Evolutionary conservation across 441 rosid species (phyloP).

Genomic region (Populus hybrid): DNA sequence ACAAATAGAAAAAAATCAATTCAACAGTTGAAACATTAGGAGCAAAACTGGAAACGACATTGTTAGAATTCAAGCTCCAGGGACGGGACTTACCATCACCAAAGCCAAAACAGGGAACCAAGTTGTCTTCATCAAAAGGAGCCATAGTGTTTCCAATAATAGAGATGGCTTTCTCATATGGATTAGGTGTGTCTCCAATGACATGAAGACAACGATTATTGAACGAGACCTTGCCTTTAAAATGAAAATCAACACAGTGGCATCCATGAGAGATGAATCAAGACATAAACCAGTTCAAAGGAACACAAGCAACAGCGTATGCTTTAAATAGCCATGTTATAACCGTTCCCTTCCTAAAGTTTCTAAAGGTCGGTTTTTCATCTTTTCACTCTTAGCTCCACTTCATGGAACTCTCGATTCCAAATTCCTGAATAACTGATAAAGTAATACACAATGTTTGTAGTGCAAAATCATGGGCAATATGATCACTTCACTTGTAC

Average conservation of each 20-base stretch:
- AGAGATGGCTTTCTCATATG: slow-evolving; percentile 76
- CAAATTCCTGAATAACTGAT: not conserved
- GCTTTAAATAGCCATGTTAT: not conserved
- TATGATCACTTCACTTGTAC: not conserved
- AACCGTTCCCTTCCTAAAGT: not conserved
- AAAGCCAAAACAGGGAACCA: slow-evolving; percentile 85
- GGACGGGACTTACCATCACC: slow-evolving; percentile 58
- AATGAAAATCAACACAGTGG: slow-evolving; percentile 14
- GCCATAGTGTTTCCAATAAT: slow-evolving; percentile 79
- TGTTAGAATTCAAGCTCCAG: not conserved
- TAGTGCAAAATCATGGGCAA: not conserved
- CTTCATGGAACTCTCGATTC: not conserved
- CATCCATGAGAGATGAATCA: not conserved
- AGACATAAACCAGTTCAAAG: not conserved
- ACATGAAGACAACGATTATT: slow-evolving; percentile 62
- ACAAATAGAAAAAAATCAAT: not conserved
- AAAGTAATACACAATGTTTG: not conserved
- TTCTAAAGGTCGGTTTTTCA: not conserved
- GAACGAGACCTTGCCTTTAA: slow-evolving; percentile 59
- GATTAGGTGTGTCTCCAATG: slow-evolving; percentile 53
- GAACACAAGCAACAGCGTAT: not conserved
- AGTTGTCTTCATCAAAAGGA: slow-evolving; percentile 84
- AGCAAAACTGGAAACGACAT: too few relatives aligned
- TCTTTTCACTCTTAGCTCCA: not conserved
- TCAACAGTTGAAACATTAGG: not conserved